These are phyloP conservation scores for Ophiostoma ulmi DNA, from an alignment of 2,329 filamentous ascomycete species.

Conservation along the genomic window DNA sequence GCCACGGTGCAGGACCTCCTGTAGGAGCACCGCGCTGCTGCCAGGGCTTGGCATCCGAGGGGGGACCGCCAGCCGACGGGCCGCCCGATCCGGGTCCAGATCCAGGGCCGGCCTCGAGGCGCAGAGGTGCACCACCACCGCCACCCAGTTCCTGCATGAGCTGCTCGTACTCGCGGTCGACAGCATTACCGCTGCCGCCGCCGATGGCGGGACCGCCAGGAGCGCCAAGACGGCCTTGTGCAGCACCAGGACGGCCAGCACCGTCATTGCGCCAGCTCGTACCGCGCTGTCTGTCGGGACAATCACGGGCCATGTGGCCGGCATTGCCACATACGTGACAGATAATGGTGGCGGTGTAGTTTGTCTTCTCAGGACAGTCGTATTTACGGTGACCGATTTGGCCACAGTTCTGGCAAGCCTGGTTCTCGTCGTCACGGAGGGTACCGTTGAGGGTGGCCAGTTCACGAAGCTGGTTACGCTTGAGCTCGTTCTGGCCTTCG, in stretches of 20 bases:
- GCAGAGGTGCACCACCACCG: slow-evolving; percentile 61
- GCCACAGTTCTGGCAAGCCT: slow-evolving; percentile 98
- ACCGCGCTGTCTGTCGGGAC: slow-evolving; percentile 87
- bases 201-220: slow-evolving; percentile 16
- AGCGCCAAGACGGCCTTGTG: slow-evolving; percentile 60
- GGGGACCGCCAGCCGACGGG: neutral
- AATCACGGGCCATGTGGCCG: slow-evolving; percentile 96
- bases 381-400: slow-evolving; percentile 99
- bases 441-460: slow-evolving; percentile 98
- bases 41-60: slow-evolving; percentile 70
- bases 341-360: slow-evolving; percentile 99
- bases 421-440: slow-evolving; percentile 96
- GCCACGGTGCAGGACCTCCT: slow-evolving; percentile 79
- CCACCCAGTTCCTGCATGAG: slow-evolving; percentile 96
- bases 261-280: slow-evolving; percentile 85
- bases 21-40: slow-evolving; percentile 66
- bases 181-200: slow-evolving; percentile 65
- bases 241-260: slow-evolving; percentile 52
- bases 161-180: slow-evolving; percentile 95
- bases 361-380: slow-evolving; percentile 94
- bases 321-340: slow-evolving; percentile 97
- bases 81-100: slow-evolving; percentile 42
- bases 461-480: slow-evolving; percentile 96
- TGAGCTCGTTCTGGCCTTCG: slow-evolving; percentile 97
- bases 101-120: slow-evolving; percentile 66